Evolutionary conservation across 495 filamentous ascomycete genomes (phyloP).

Genomic region (Cryomyces minteri): DNA sequence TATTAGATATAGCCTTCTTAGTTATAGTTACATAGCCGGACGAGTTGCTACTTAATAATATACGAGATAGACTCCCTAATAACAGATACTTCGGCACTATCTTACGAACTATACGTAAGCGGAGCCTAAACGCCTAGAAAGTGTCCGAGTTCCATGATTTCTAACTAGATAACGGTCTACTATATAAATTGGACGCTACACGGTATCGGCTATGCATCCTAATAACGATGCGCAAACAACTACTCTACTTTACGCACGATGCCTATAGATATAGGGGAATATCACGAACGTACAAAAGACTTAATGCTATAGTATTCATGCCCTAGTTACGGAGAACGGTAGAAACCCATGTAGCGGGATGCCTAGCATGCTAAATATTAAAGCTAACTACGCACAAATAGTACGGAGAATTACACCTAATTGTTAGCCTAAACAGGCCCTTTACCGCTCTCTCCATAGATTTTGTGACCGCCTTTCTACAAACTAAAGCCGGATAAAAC

Average conservation of each 20-base stretch:
- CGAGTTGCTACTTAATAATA: background rate
- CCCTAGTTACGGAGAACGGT: background rate
- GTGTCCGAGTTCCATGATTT: background rate
- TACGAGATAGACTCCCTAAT: background rate
- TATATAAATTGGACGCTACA: background rate
- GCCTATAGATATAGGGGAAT: background rate
- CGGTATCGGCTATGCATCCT: background rate
- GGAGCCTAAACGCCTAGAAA: background rate
- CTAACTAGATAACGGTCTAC: background rate
- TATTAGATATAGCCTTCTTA: background rate
- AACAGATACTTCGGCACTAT: background rate
- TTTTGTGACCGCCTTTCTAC: background rate
- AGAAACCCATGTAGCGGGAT: background rate
- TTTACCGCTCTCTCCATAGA: background rate
- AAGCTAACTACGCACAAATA: background rate
- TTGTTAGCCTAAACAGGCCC: background rate
- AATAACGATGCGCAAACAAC: background rate
- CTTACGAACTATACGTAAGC: background rate
- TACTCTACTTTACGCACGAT: background rate
- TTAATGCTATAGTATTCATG: background rate
- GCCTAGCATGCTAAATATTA: background rate
- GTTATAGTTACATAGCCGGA: too few species aligned
- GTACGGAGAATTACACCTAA: background rate
- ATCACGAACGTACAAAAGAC: background rate
- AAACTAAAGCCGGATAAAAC: background rate